phyloP scores from a whole-genome alignment of 495 filamentous ascomycete species.

The Extremus antarcticus region DNA sequence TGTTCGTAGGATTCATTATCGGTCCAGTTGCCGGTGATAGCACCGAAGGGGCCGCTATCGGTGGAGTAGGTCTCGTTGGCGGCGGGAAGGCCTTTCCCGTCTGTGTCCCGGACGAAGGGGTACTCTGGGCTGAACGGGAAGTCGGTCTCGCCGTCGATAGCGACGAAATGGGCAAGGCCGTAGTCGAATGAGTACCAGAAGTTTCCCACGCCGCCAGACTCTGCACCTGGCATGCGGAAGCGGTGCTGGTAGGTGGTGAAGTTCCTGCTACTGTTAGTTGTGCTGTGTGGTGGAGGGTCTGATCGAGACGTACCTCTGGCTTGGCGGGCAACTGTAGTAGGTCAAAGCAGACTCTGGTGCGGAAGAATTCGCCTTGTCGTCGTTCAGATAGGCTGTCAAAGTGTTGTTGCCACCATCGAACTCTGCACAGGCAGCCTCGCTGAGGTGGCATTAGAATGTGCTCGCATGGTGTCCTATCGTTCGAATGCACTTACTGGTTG shows the following conservation, averaged over 20 bases:
- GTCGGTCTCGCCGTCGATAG: conserved; percentile 18
- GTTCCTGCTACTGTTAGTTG: too few relatives aligned
- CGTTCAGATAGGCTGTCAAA: conserved; percentile 38
- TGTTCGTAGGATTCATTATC: conserved; percentile 29
- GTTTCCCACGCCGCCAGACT: conserved; percentile 11
- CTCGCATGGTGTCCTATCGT: too few relatives aligned
- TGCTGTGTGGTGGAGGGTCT: too few relatives aligned
- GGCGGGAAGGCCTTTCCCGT: conserved; percentile 27
- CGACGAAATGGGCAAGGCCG: conserved; percentile 20
- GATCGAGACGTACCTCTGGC: conserved; percentile 26
- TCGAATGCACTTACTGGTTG: too few relatives aligned
- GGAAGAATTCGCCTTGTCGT: conserved; percentile 26
- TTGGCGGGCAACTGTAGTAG: conserved; percentile 37
- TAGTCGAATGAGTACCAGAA: conserved; percentile 24
- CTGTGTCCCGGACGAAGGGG: conserved; percentile 6
- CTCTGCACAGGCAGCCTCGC: conserved; percentile 44
- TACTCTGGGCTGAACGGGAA: conserved; percentile 12
- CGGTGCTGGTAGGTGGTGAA: conserved; percentile 18
- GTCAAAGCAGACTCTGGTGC: conserved; percentile 29
- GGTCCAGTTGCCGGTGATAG: conserved; percentile 28
- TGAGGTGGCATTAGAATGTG: too few relatives aligned
- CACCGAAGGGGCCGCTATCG: conserved; percentile 42
- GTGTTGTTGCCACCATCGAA: conserved; percentile 40
- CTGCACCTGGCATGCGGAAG: conserved; percentile 20
- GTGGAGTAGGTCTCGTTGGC: conserved; percentile 35